Evolutionary conservation across 306 rosid genomes (phyloP), one percentile per base, ranked within the genome.

Genomic region (Albizia julibrissin): DNA sequence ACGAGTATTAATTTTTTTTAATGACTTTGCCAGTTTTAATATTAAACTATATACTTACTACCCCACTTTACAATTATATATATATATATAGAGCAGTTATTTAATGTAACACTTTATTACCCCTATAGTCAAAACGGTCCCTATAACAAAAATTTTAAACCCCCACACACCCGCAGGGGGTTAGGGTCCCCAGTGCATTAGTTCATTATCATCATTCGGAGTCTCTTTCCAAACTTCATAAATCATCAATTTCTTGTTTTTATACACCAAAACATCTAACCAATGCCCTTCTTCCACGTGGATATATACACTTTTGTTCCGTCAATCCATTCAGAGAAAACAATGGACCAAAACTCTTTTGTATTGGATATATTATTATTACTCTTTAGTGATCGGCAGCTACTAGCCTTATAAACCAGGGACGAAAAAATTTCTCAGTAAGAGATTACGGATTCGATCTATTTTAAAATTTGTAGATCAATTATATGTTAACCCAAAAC

Each of bases 261-360:
- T 65, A 26, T 21, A 74, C 76, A 49, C 26, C 10, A 81, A 72
- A 78, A 76, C 39, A 78, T 69, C 40, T 76, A 75, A 37, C 47
- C 83, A 72, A 87, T 49, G 75, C 54, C 76, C 18, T 76, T 69
- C 78, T 40, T 49, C 77, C 85, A 84, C 84, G 86, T 81, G 86
- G 74, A 67, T 8, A 1, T 15, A 22, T 72, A 10, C 8, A 11
- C 27, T 31, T 19, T 65, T 8, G 27, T 68, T 2, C 27, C 49
- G 7, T 37, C 26, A 18, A 16, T 33, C 13, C 40, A 66, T 65
- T 65, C 3, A 19, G 26, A 33, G 1, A 9, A 37, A 68, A 68
- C 1, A 68, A 16, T 1, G 8, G 44, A 34, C 56, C 26, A 76
- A 77, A 70, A 26, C 49, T 13, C 37, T 4, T 61, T 61, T 12